Base-by-base conservation (phyloP, 306 rosid genomes). In the Senna tora region DNA sequence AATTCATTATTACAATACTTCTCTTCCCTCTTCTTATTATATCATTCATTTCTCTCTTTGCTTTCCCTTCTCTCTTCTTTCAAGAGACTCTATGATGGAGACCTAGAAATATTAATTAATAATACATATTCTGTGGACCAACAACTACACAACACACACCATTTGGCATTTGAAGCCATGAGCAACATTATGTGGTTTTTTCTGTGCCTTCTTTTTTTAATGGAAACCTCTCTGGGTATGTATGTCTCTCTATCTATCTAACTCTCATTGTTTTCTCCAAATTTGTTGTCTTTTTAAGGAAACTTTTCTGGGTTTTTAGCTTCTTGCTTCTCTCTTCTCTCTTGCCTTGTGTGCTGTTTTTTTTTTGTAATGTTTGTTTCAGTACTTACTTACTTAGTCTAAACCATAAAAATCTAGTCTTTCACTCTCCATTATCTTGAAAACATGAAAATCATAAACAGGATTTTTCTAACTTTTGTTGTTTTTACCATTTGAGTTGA, bases 151-250 rank as follows among this genome's bases (percentile, higher is more conserved):
- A 1, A 36, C 8, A 36, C 39, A 33, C 38, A 33, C 3, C 38
- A 3, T 2, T 33, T 33, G n/a, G n/a, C 52, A 30, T 22, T 78
- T 71, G 47, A 67, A 65, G 73, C 47, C 25, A 84, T 87, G 93
- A 75, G 63, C 58, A 79, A 34, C 73, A 82, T 71, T 54, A 12
- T 78, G 7, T 83, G 90, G 84, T 67, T 78, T 83, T 81, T 83
- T 60, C 80, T 75, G 32, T 49, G 61, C 73, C 28, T 93, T 22
- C 28, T 82, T 65, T 71, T 87, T 65, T 71, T 87, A 62, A 47
- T 87, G 67, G 65, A 85, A 70, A 17, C 79, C 78, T 75, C 38
- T 61, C 75, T 88, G 75, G 89, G 98, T 93, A 85, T 78, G 86
- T 17, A n/a, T n/a, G n/a, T n/a, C n/a, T n/a, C n/a, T n/a, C n/a